phyloP scores from a whole-genome alignment of 768 basidiomycete species.

The Leccinum variicolor region DNA sequence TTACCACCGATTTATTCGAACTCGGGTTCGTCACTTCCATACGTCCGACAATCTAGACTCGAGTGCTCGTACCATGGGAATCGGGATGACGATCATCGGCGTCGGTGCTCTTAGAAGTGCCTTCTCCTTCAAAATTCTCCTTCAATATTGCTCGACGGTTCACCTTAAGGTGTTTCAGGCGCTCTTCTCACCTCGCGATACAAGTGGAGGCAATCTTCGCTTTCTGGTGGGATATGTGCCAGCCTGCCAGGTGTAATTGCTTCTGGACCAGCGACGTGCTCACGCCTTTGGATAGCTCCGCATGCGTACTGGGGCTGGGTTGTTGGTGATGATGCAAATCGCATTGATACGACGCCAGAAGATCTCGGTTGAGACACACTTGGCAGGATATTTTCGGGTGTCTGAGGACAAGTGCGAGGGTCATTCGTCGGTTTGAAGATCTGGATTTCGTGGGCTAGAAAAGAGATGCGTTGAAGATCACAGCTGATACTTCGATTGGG shows the following conservation, averaged over 20 bases:
- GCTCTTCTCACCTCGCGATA: constrained; percentile 48
- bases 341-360: background rate
- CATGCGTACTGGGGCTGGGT: background rate
- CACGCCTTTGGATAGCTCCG: background rate
- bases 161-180: constrained; percentile 44
- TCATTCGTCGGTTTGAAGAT: background rate
- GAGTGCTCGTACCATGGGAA: constrained; percentile 25
- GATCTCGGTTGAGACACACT: background rate
- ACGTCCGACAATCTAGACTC: background rate
- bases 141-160: background rate
- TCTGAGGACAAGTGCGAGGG: background rate
- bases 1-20: constrained; percentile 45
- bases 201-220: constrained; percentile 52
- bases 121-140: constrained; percentile 3
- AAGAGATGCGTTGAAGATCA: too few species aligned
- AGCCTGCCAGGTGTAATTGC: background rate
- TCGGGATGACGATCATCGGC: constrained; percentile 9
- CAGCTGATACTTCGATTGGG: too few species aligned
- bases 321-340: constrained; percentile 6
- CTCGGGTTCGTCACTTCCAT: constrained; percentile 39
- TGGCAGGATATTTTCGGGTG: background rate
- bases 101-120: constrained; percentile 18
- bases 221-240: constrained; percentile 43
- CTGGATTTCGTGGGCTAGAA: too few species aligned
- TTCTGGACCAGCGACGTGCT: background rate